These are phyloP conservation scores for Cladorrhinum sp. DNA, from an alignment of 2,329 filamentous ascomycete genomes.

Conservation along the genomic window DNA sequence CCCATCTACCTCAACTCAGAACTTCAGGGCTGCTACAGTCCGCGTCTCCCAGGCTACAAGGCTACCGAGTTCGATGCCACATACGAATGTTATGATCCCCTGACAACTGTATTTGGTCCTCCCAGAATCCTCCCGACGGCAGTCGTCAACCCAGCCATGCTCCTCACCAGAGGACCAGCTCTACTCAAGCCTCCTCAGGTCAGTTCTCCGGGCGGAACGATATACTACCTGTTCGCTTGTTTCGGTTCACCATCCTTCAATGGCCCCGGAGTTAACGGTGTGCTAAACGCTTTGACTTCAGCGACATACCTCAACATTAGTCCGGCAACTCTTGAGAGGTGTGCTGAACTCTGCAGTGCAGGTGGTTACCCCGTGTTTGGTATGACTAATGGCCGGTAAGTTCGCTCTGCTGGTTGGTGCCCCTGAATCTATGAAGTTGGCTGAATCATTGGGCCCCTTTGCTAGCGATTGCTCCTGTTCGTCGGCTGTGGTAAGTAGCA, in stretches of 20 bases:
- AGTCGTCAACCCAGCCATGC: neutral
- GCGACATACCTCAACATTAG: neutral
- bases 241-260: neutral
- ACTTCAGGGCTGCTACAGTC: slow-evolving; percentile 45
- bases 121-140: slow-evolving; percentile 2
- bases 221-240: slow-evolving; percentile 18
- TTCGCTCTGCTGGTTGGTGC: neutral
- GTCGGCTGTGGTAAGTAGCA: neutral
- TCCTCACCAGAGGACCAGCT: neutral
- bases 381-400: slow-evolving; percentile 17
- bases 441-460: neutral
- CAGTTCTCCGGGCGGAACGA: neutral
- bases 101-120: slow-evolving; percentile 8
- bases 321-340: slow-evolving; percentile 15
- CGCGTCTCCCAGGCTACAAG: slow-evolving; percentile 30
- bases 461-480: slow-evolving; percentile 16
- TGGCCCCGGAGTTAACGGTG: neutral
- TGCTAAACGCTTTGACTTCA: neutral
- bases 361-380: slow-evolving; percentile 6
- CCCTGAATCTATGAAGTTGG: neutral
- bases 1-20: slow-evolving; percentile 51
- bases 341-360: slow-evolving; percentile 6
- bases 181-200: slow-evolving; percentile 13
- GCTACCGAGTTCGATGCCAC: neutral
- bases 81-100: slow-evolving; percentile 26